phyloP scores from a whole-genome alignment of 805 yeast genomes.

The Clavispora phyllophila region DNA sequence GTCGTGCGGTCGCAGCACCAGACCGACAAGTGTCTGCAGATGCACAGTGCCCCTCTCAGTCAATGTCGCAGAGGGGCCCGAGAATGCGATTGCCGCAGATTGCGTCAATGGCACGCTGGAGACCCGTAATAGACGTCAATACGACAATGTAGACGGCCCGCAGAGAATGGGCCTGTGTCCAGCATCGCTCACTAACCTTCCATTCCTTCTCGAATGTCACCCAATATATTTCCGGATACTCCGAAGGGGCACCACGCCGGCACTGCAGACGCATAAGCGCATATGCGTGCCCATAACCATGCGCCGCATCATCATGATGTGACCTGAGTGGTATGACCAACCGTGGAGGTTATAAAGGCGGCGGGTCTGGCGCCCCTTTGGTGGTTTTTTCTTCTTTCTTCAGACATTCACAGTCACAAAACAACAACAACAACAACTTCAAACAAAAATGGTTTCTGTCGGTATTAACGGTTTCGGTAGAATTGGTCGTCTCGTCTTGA shows the following conservation, averaged over 20 bases:
- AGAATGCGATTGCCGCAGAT: no score
- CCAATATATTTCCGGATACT: not conserved
- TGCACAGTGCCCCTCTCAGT: no score
- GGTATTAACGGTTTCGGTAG: conserved; percentile 36
- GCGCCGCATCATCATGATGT: not conserved
- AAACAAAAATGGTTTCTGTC: conserved; percentile 15
- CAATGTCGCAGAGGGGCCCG: no score
- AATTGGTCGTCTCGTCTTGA: conserved; percentile 32
- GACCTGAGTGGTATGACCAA: not conserved
- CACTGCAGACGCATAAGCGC: not conserved
- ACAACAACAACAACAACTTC: conserved; percentile 1
- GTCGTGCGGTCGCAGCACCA: no score
- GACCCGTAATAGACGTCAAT: no score
- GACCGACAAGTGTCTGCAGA: no score
- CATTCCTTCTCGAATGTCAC: no score
- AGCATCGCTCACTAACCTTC: no score
- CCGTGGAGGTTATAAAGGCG: not conserved
- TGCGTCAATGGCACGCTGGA: no score
- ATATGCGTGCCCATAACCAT: not conserved
- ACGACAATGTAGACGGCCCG: no score
- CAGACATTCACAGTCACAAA: conserved; percentile 1
- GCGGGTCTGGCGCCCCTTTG: not conserved
- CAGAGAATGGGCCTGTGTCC: no score
- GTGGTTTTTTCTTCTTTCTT: not conserved
- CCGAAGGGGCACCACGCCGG: not conserved